Evolutionary conservation across 106 monocot genomes (phyloP), one percentile per base, ranked within the genome.

Genomic region (Allium cepa): DNA sequence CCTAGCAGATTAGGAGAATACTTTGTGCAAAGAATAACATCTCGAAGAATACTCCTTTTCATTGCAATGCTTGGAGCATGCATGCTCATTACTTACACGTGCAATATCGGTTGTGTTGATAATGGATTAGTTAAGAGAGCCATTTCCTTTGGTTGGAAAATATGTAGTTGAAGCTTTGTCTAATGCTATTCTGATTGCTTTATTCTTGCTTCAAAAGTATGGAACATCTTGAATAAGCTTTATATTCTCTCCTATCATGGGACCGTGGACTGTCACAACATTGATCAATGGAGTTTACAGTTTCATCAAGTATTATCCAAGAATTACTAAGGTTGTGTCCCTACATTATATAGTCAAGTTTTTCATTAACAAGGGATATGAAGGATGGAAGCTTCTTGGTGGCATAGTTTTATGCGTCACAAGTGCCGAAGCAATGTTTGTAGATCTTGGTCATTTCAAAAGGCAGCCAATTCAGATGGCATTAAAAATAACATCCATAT

Each of bases 371-470:
- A 88, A 93, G 69, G 71, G 67, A 50, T 74, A 36, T 57, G 58
- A 62, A 50, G 93, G 88, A 13, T 88, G 93, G 85, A 72, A 81
- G 60, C 64, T 93, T 28, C 93, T 93, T 64, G 85, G 83, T 47
- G 88, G 85, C 49, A 86, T 83, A 13, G 83, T 85, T 22, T 74
- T 93, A 49, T 93, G 93, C 68, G 88, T 93, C 57, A 93, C 93
- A 76, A 88, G 93, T 67, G 78, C 85, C 0, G 93, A 93, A 75
- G 93, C 93, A 16, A 93, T 86, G 88, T 88, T 93, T 77, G 93
- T 88, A 59, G 93, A 93, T 79, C 81, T 93, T 27, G 93, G 93
- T 49, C 93, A 93, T 79, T 93, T 93, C 83, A 93, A 81, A 73
- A 88, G 81, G 79, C 73, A 77, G 66, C 83, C 93, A 45, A 93